phyloP scores from a whole-genome alignment of 139 green algal genomes.

The Chlorella sp. region DNA sequence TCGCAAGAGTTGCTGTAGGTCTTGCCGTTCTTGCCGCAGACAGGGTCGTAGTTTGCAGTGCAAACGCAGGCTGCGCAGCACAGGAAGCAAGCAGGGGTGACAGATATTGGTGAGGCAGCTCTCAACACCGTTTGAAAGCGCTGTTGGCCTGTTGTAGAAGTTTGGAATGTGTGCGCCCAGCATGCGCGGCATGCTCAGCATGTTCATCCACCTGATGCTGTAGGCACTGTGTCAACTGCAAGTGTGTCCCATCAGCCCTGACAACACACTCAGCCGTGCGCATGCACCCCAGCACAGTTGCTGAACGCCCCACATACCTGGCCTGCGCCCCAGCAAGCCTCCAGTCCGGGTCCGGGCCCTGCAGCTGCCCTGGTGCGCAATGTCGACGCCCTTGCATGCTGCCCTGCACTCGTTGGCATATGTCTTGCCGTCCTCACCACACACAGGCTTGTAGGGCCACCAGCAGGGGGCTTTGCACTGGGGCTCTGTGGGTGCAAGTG shows the following conservation, averaged over 20 bases:
- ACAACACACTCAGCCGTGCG: too few relatives aligned
- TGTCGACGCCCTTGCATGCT: too few relatives aligned
- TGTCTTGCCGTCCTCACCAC: background rate
- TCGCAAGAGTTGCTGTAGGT: constrained; percentile 28
- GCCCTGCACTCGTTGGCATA: background rate
- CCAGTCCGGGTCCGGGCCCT: background rate
- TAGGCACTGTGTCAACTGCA: background rate
- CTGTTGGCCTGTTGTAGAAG: background rate
- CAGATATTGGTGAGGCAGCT: too few relatives aligned
- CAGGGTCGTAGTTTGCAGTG: constrained; percentile 20
- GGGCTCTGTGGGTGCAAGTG: too few relatives aligned
- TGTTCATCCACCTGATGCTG: background rate
- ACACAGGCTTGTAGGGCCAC: too few relatives aligned
- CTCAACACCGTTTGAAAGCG: background rate
- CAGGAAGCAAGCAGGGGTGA: too few relatives aligned
- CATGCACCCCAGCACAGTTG: too few relatives aligned
- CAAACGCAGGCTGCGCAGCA: constrained; percentile 27
- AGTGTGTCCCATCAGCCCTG: too few relatives aligned
- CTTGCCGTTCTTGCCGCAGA: constrained; percentile 29
- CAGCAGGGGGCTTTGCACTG: too few relatives aligned
- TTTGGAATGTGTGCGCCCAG: background rate
- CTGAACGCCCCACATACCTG: too few relatives aligned
- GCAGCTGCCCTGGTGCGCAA: too few relatives aligned
- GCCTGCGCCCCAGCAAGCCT: background rate
- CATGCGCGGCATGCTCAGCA: background rate